Evolutionary conservation across 2,329 filamentous ascomycete species (phyloP).

Genomic region (Monosporascus cannonballus): DNA sequence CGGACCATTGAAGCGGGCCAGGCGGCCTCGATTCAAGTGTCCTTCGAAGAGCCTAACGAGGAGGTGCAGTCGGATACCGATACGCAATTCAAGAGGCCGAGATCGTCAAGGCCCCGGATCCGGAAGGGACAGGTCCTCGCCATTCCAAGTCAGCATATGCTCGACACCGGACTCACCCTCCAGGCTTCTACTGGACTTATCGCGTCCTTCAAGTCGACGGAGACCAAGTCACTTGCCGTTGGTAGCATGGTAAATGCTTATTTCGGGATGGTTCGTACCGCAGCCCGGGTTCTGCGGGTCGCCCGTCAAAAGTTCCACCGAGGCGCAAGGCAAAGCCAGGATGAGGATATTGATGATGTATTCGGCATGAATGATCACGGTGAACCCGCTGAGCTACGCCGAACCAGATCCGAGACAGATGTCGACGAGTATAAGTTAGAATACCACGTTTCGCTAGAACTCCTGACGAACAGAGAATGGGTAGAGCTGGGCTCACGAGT

Average conservation of each 20-base stretch:
- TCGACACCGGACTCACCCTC: conserved; percentile 49
- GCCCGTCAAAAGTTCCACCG: conserved; percentile 23
- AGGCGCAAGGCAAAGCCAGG: conserved; percentile 20
- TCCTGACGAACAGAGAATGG: conserved; percentile 66
- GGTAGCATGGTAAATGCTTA: conserved; percentile 77
- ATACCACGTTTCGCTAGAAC: conserved; percentile 59
- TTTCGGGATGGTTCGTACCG: conserved; percentile 77
- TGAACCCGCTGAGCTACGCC: conserved; percentile 36
- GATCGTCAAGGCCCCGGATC: conserved; percentile 36
- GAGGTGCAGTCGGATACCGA: conserved; percentile 19
- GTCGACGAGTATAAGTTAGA: conserved; percentile 21
- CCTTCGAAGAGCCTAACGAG: conserved; percentile 42
- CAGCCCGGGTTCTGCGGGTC: conserved; percentile 65
- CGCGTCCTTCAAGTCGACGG: conserved; percentile 61
- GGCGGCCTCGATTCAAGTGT: conserved; percentile 81
- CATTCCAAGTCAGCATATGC: conserved; percentile 53
- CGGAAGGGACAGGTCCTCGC: conserved; percentile 82
- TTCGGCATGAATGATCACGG: conserved; percentile 50
- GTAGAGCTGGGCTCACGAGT: conserved; percentile 66
- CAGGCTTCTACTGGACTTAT: conserved; percentile 63
- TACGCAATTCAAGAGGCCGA: conserved; percentile 21
- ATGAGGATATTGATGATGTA: conserved; percentile 45
- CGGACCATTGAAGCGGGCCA: conserved; percentile 70
- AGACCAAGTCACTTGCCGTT: conserved; percentile 56
- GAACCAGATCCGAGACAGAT: conserved; percentile 19